Conservation (phyloP, 1,284 basidiomycete genomes). For the Sanguinoderma infundibulare region DNA sequence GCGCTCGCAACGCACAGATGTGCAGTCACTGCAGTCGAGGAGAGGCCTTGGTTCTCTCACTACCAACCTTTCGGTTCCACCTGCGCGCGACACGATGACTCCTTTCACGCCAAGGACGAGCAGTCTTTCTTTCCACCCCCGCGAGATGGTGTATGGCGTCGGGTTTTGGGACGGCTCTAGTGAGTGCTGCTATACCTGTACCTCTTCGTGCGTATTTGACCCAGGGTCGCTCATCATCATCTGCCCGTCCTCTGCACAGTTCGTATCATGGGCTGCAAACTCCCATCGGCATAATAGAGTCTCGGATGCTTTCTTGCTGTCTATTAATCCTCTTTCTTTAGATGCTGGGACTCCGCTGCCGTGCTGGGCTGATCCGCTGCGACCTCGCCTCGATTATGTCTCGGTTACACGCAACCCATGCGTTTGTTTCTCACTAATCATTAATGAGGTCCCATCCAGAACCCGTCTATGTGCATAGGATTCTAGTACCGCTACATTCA, state of each 20-base stretch:
- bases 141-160: conserved; percentile 79
- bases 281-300: conserved; percentile 28
- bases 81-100: conserved; percentile 56
- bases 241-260: conserved; percentile 35
- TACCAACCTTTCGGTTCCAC: conserved; percentile 57
- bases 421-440: not conserved
- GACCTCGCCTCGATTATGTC: not conserved
- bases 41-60: conserved; percentile 54
- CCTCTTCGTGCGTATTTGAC: conserved; percentile 2
- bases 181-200: conserved; percentile 39
- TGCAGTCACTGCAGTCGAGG: conserved; percentile 56
- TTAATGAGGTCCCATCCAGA: not conserved
- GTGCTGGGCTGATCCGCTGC: not conserved
- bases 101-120: conserved; percentile 65
- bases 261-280: conserved; percentile 51
- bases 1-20: conserved; percentile 63
- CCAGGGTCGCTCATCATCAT: conserved; percentile 10
- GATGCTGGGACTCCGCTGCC: conserved; percentile 1
- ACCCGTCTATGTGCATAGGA: not conserved
- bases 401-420: not conserved
- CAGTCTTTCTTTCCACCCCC: conserved; percentile 77
- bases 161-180: conserved; percentile 76
- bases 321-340: not conserved
- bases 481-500: not conserved
- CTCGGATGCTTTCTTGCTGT: not conserved